Evolutionary conservation across 2,329 filamentous ascomycete species (phyloP).

Genomic region (Ophiostoma triangulosporum): DNA sequence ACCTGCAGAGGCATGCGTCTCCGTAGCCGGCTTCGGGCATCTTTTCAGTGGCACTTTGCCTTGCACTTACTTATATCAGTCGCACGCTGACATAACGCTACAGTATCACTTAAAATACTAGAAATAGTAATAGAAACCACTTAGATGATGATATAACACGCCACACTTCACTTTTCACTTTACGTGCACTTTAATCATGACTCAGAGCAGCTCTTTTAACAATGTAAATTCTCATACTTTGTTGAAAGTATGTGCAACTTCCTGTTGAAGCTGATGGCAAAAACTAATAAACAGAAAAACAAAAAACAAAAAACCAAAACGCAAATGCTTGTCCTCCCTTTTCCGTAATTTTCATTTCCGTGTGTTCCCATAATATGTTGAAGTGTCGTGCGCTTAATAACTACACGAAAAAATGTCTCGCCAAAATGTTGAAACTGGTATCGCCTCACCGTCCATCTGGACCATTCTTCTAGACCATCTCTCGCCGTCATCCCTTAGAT

Average conservation of each 20-base stretch:
- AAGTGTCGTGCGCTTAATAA: not conserved
- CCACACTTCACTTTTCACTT: too few species aligned
- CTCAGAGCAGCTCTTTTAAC: too few species aligned
- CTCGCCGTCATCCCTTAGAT: constrained; percentile 1
- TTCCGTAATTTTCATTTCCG: not conserved
- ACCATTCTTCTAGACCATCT: not conserved
- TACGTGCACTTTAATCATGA: too few species aligned
- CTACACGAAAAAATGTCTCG: not conserved
- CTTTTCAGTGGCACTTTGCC: too few species aligned
- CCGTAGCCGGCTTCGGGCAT: too few species aligned
- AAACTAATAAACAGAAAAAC: not conserved
- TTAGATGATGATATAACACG: too few species aligned
- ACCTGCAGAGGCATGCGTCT: too few species aligned
- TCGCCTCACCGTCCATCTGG: not conserved
- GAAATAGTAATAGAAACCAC: too few species aligned
- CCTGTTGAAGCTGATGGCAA: constrained; percentile 6
- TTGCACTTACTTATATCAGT: too few species aligned
- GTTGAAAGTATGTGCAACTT: not conserved
- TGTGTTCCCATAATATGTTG: not conserved
- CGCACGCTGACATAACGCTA: too few species aligned
- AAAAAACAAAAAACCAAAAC: not conserved
- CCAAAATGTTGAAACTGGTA: constrained; percentile 2
- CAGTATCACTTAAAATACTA: too few species aligned
- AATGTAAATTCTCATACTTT: not conserved
- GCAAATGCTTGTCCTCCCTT: not conserved